A percentile compares a stretch with the other conserved stretches of the same genome.
Conservation (phyloP, 2,329 filamentous ascomycete species). For the Aureobasidium pullulans region DNA sequence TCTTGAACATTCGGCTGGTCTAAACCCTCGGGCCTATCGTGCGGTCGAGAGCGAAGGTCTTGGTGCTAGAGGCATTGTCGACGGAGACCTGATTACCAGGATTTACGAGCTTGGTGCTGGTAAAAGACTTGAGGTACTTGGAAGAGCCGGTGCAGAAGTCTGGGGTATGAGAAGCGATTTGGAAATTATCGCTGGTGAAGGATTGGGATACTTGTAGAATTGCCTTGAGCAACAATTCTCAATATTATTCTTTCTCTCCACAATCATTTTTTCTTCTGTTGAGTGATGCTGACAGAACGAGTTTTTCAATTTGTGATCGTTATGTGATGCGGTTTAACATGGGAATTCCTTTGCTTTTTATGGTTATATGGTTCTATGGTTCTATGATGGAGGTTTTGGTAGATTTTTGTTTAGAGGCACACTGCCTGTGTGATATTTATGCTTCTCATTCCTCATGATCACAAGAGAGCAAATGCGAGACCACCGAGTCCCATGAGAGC, state of each 20-base stretch:
- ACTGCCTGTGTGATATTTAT: background rate
- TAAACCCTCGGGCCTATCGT: constrained; percentile 78
- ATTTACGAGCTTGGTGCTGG: constrained; percentile 71
- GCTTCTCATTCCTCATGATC: background rate
- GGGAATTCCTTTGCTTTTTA: background rate
- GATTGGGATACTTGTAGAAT: constrained; percentile 48
- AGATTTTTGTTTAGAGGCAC: background rate
- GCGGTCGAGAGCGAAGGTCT: constrained; percentile 42
- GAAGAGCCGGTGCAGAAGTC: constrained; percentile 61
- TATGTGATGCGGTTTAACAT: too few relatives aligned
- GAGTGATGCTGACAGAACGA: too few relatives aligned
- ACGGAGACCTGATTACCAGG: constrained; percentile 66
- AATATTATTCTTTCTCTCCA: background rate
- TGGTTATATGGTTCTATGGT: too few relatives aligned
- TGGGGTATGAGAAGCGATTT: constrained; percentile 65
- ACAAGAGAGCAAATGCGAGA: background rate
- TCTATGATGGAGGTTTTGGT: background rate
- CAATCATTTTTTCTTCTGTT: too few relatives aligned
- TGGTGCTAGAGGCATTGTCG: constrained; percentile 60
- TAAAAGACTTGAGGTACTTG: constrained; percentile 63
- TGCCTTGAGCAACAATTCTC: background rate
- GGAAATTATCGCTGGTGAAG: constrained; percentile 57
- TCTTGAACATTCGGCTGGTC: constrained; percentile 66
- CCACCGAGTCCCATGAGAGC: background rate
- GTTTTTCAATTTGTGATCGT: too few relatives aligned